Evolutionary conservation across 805 yeast genomes (phyloP).

Genomic region (Teunomyces atbi): DNA sequence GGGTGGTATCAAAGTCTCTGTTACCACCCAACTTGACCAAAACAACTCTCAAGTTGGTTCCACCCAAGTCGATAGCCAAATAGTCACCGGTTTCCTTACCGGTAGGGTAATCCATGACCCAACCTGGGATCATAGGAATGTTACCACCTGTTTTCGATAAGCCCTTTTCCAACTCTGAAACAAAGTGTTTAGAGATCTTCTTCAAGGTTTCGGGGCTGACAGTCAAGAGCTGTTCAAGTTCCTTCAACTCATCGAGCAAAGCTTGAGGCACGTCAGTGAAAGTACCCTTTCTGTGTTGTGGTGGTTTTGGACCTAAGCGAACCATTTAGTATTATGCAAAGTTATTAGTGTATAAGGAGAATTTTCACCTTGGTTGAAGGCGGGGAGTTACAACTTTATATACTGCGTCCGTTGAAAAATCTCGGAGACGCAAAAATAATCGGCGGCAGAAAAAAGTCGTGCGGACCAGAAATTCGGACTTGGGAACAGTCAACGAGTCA

Average conservation of each 20-base stretch:
- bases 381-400: not conserved
- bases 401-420: constrained; percentile 1
- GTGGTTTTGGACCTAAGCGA: constrained; percentile 79
- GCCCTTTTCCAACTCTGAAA: constrained; percentile 78
- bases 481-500: not conserved
- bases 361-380: not conserved
- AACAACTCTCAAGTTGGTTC: constrained; percentile 93
- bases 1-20: constrained; percentile 79
- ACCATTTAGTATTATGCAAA: constrained; percentile 49
- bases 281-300: constrained; percentile 71
- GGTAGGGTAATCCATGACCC: constrained; percentile 93
- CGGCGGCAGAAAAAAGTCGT: not conserved
- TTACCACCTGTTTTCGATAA: constrained; percentile 72
- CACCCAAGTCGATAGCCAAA: constrained; percentile 95
- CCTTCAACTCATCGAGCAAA: constrained; percentile 55
- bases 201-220: constrained; percentile 60
- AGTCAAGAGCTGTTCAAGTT: constrained; percentile 60
- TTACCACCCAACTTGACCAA: constrained; percentile 81
- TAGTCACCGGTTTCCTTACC: constrained; percentile 89
- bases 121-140: constrained; percentile 95
- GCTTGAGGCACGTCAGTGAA: constrained; percentile 63
- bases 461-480: constrained; percentile 1
- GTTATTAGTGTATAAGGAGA: not conserved
- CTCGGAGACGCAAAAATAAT: constrained; percentile 4
- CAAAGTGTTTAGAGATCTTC: constrained; percentile 71